These are phyloP conservation scores for Tetramitus jugosus DNA, from an alignment of 208 protist species.

Conservation along the genomic window DNA sequence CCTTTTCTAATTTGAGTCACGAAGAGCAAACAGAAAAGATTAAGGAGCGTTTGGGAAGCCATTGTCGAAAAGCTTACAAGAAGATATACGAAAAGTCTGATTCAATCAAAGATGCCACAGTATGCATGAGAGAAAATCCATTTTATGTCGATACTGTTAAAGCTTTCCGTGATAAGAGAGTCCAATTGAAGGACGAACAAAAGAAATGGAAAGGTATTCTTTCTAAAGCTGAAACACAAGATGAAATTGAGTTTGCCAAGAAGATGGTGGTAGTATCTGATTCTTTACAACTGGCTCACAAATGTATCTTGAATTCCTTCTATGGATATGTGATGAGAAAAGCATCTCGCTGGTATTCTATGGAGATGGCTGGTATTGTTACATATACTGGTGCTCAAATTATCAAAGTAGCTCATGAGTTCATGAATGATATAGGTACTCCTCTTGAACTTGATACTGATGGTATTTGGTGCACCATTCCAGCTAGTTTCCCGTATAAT, in stretches of 20 bases:
- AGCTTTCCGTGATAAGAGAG: slow-evolving; percentile 96
- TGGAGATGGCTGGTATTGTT: slow-evolving; percentile 99
- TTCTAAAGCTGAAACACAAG: slow-evolving; percentile 57
- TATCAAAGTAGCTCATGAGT: slow-evolving; percentile 90
- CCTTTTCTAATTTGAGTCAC: not conserved
- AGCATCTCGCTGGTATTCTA: slow-evolving; percentile 97
- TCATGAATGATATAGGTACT: slow-evolving; percentile 94
- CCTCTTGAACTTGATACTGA: slow-evolving; percentile 99
- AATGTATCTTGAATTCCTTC: slow-evolving; percentile 99
- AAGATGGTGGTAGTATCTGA: slow-evolving; percentile 95
- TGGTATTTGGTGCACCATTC: slow-evolving; percentile 99
- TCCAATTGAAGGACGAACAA: slow-evolving; percentile 94
- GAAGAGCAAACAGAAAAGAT: not conserved
- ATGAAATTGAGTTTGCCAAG: slow-evolving; percentile 44
- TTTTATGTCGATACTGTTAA: slow-evolving; percentile 99
- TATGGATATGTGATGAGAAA: slow-evolving; percentile 99
- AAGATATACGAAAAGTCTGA: slow-evolving; percentile 78
- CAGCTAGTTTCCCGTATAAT: slow-evolving; percentile 91
- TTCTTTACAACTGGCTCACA: slow-evolving; percentile 98
- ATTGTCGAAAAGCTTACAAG: slow-evolving; percentile 92
- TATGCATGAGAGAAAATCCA: slow-evolving; percentile 99
- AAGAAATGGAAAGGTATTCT: slow-evolving; percentile 90
- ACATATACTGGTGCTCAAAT: slow-evolving; percentile 95
- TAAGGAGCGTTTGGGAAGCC: slow-evolving; percentile 88
- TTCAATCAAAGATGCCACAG: slow-evolving; percentile 65